These are phyloP conservation scores for Prunus campanulata DNA, from an alignment of 306 rosid species.

Conservation along the genomic window DNA sequence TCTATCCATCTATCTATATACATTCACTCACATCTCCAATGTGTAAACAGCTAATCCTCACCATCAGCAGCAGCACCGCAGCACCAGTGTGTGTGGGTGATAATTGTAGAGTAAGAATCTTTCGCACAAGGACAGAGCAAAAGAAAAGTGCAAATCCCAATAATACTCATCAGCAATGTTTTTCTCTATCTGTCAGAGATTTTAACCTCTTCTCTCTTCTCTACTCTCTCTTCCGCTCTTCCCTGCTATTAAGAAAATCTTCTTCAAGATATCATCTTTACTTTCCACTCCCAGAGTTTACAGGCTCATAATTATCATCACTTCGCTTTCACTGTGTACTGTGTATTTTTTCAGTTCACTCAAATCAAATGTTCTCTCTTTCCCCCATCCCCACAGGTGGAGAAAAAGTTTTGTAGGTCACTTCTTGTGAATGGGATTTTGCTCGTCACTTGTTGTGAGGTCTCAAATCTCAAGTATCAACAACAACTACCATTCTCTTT, in stretches of 20 bases:
- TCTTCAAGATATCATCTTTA: slow-evolving; percentile 10
- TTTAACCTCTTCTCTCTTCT: slow-evolving; percentile 8
- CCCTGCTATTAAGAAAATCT: not conserved
- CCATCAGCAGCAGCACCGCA: not conserved
- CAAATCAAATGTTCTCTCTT: not conserved
- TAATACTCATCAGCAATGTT: not conserved
- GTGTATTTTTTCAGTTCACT: no score
- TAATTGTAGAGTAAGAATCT: slow-evolving; percentile 14
- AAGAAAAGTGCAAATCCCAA: slow-evolving; percentile 31
- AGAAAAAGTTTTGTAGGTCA: not conserved
- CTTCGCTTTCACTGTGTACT: not conserved
- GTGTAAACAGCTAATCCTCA: slow-evolving; percentile 27
- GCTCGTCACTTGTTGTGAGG: no score
- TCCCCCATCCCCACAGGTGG: slow-evolving; percentile 1
- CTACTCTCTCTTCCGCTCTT: not conserved
- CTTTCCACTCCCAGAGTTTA: not conserved
- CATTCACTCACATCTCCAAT: not conserved
- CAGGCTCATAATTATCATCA: not conserved
- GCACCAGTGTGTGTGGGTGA: not conserved
- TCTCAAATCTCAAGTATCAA: not conserved
- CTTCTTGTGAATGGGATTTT: not conserved
- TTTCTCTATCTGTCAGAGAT: slow-evolving; percentile 2
- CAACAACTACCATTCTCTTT: slow-evolving; percentile 34
- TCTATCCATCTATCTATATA: not conserved
- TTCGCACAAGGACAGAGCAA: not conserved